Base-by-base conservation (phyloP, 345 rosid species). In the Reutealis trisperma region DNA sequence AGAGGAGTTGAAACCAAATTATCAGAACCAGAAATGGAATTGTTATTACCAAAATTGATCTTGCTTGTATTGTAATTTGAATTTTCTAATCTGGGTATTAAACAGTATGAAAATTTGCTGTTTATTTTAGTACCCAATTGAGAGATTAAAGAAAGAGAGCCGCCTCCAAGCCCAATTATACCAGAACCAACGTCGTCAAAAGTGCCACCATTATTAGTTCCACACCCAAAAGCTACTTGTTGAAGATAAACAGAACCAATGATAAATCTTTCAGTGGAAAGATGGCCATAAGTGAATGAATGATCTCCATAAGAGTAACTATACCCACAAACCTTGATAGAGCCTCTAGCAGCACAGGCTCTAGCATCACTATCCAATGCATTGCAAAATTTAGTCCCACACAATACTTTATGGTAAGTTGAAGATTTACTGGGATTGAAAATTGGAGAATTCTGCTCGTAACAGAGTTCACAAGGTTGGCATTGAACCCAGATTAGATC, bases 401-500 rank as follows among this genome's bases (percentile, higher is more conserved):
- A 93, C 1, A 79, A 41, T 32, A 81, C 49, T 27, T 10, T 61
- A 9, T 72, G 72, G 73, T 84, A 88, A 0, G 88, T 75, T 6
- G 90, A 86, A 25, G 98, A 93, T n/a, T 60, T 52, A 18, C 8
- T 22, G 2, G 91, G 87, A 74, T 90, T 90, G 34, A 88, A 93
- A 24, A 90, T 58, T 9, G 86, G 85, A 18, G 70, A 76, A 0
- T 78, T 82, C 73, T 91, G 88, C 75, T 67, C 59, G 83, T 83
- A 91, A 60, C 94, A 93, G 34, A 74, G 42, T 10, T 79, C 24
- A 71, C 96, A 90, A 0, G 98, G 94, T 59, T 82, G 73, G 73
- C 96, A 93, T 15, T 91, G 96, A 2, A 86, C 70, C 94, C 94
- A 93, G 0, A 81, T 84, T 16, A 91, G 88, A 72, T 93, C 90